phyloP scores from a whole-genome alignment of 148 eudicot genomes.

The Silene uniflora region DNA sequence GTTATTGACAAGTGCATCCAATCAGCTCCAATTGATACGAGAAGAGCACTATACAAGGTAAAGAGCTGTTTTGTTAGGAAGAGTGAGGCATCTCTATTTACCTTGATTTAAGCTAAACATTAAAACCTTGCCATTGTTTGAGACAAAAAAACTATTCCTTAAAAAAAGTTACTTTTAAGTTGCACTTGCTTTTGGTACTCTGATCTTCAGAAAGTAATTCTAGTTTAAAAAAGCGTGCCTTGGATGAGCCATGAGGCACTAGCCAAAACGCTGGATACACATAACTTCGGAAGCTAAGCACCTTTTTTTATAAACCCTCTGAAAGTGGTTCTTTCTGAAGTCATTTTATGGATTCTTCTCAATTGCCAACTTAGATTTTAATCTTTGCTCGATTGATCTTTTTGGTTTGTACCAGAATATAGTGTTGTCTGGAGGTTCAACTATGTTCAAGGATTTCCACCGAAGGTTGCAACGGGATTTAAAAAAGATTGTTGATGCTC shows the following conservation, averaged over 20 bases:
- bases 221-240: too few relatives aligned
- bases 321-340: too few relatives aligned
- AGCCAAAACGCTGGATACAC: too few relatives aligned
- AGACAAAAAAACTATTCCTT: background rate
- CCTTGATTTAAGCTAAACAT: background rate
- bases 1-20: conserved; percentile 93
- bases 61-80: background rate
- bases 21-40: conserved; percentile 96
- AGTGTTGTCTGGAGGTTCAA: conserved; percentile 95
- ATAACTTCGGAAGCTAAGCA: too few relatives aligned
- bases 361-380: background rate
- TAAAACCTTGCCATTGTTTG: background rate
- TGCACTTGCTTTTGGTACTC: background rate
- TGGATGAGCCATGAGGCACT: too few relatives aligned
- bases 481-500: conserved; percentile 95
- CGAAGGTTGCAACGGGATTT: conserved; percentile 89
- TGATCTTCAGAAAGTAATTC: background rate
- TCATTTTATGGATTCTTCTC: background rate
- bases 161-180: background rate
- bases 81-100: background rate
- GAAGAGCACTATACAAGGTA: conserved; percentile 97
- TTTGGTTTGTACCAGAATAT: conserved; percentile 54
- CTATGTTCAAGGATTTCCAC: conserved; percentile 94
- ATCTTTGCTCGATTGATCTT: background rate
- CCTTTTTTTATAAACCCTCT: too few relatives aligned